Evolutionary conservation across 805 yeast species (phyloP), one percentile per base, ranked within the genome.

Genomic region (Wickerhamomyces rabaulensis): DNA sequence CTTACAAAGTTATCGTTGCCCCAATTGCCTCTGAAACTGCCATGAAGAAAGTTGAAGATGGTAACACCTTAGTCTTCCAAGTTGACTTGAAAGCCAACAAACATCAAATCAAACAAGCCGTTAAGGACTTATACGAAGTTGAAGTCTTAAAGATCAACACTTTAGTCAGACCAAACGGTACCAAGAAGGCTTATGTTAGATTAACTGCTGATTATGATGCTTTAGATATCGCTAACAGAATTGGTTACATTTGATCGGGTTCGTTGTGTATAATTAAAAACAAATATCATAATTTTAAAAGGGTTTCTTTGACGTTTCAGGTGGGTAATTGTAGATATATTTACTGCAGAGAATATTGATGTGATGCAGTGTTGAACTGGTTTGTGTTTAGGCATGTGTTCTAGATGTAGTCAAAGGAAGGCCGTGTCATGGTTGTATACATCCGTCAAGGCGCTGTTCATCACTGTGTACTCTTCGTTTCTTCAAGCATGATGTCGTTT

Each of bases 131-230:
- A 71, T 94, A 92, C 84, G 91, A 87, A 70, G 98, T 92, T 68
- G 98, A 94, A 62, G 94, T 87, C 64, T 78, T 75, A 68, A 80
- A 87, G 76, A 90, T 94, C 71, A 91, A 94, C 92, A 94, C 99
- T 65, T 82, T 94, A 74, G 78, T 94, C 70, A 89, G 96, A 80
- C 97, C 99, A 74, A 91, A 94, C 77, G 99, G 99, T 76, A 87
- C 97, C 80, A 94, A 94, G 89, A 94, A 94, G 85, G 99, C 99
- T 72, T 94, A 86, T 84, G 92, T 94, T 73, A 89, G 95, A 82
- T 87, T 94, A 74, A 89, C 98, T 70, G 92, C 96, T 73, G 99
- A 94, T 78, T 87, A 84, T 82, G 99, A 94, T 79, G 98, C 98
- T 75, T 87, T 94, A 73, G 99, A 94, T 75, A 90, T 94, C 75